Evolutionary conservation across 805 yeast species (phyloP).

Genomic region (Diddensiella transvaalensis): DNA sequence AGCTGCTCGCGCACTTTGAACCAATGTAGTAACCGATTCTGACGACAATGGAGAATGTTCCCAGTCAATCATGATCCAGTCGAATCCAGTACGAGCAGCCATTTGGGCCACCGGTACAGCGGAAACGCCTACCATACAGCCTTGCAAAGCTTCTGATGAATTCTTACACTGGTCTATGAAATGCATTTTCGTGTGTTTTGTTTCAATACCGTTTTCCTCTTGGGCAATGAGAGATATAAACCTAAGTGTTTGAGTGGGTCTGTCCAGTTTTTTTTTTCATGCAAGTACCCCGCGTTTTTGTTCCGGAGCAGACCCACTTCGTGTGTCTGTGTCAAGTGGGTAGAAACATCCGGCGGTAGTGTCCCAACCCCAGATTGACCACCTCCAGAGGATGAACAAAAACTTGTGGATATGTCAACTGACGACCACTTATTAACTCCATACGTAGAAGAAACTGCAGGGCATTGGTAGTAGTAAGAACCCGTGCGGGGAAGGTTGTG

Average conservation of each 20-base stretch:
- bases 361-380: background rate
- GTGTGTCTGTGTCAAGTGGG: background rate
- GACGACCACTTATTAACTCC: background rate
- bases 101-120: slow-evolving; percentile 6
- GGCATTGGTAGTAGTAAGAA: background rate
- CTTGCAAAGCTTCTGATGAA: slow-evolving; percentile 1
- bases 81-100: slow-evolving; percentile 7
- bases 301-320: background rate
- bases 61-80: slow-evolving; percentile 11
- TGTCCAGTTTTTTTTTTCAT: background rate
- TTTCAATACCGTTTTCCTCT: no score
- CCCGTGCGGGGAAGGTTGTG: background rate
- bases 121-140: slow-evolving; percentile 7
- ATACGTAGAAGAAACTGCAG: background rate
- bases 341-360: no score
- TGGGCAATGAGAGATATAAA: no score
- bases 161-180: background rate
- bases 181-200: slow-evolving; percentile 4
- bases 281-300: background rate
- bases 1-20: slow-evolving; percentile 6
- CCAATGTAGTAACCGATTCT: slow-evolving; percentile 2
- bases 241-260: no score
- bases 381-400: background rate
- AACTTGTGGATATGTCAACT: background rate
- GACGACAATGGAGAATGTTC: slow-evolving; percentile 8